Percentiles rank a stretch among this genome's conserved stretches.
phyloP scores from a whole-genome alignment of 2,329 filamentous ascomycete genomes.

The Aquanectria penicillioides region DNA sequence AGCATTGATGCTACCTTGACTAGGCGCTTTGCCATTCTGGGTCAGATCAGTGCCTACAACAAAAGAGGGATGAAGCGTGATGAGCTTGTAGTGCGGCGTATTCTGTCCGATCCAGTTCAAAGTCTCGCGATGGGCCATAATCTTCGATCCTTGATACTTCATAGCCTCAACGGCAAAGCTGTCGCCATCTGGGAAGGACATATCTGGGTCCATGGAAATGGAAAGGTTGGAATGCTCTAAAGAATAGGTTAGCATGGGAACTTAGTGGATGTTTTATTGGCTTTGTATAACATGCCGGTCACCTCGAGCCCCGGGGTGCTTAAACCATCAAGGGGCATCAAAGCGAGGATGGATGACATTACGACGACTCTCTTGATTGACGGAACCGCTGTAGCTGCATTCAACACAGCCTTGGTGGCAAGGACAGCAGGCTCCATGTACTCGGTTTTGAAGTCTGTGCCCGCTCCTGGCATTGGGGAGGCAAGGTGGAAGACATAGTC shows the following conservation, averaged over 20 bases:
- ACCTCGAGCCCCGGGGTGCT: background rate
- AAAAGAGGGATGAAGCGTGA: slow-evolving; percentile 25
- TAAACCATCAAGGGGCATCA: slow-evolving; percentile 17
- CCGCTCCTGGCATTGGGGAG: slow-evolving; percentile 26
- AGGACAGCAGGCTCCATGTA: slow-evolving; percentile 25
- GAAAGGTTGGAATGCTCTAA: slow-evolving; percentile 1
- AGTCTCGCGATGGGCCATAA: slow-evolving; percentile 27
- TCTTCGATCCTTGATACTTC: slow-evolving; percentile 28
- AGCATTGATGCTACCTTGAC: slow-evolving; percentile 35
- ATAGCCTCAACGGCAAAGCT: background rate
- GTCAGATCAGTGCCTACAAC: slow-evolving; percentile 26
- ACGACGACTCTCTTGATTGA: slow-evolving; percentile 23
- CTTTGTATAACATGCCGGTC: slow-evolving; percentile 4
- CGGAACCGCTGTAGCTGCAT: slow-evolving; percentile 10
- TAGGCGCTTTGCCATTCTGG: slow-evolving; percentile 33
- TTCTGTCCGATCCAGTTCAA: slow-evolving; percentile 23
- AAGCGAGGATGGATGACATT: slow-evolving; percentile 24
- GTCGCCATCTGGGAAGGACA: slow-evolving; percentile 9
- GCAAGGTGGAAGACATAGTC: slow-evolving; percentile 47
- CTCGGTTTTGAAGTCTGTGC: slow-evolving; percentile 20
- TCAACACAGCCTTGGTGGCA: slow-evolving; percentile 21
- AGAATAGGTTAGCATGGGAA: background rate
- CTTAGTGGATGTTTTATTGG: background rate
- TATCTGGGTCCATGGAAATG: slow-evolving; percentile 6
- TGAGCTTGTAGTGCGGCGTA: slow-evolving; percentile 13